Evolutionary conservation across 495 filamentous ascomycete genomes (phyloP), one percentile per base, ranked within the genome.

Genomic region (Hyaloscypha variabilis): DNA sequence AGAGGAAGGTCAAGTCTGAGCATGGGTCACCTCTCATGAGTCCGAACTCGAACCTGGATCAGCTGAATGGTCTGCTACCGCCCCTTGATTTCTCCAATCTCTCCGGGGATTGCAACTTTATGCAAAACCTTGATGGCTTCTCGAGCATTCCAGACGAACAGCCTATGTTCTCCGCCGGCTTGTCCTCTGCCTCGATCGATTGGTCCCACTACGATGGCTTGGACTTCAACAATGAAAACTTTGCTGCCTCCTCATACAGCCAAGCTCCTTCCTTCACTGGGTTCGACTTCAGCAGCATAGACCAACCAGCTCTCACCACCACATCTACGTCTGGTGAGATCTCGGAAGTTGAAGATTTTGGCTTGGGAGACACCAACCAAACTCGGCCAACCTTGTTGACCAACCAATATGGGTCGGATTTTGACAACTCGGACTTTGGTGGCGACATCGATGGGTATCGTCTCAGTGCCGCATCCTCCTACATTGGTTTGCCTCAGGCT

Each of bases 251-350:
- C 13, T 86, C 82, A 58, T 91, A 87, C 72, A 91, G 87, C 69
- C 90, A 91, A 70, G 77, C 88, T 28, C 88, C 87, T 28, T 89
- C 88, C 53, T 91, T 88, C 72, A 81, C 85, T 51, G 86, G 86
- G 60, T 89, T 88, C 68, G 88, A 91, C 65, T 89, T 83, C 66
- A 75, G 72, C 53, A 80, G 79, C 64, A 76, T 79, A 25, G 82
- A 82, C 62, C 81, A 82, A 55, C 78, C 84, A 55, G 85, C 82
- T 6, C 77, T 87, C 62, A 81, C 79, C 17, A 75, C 84, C 8
- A 89, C 88, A 2, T 91, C 89, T 3, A 92, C 88, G 10, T 92
- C 90, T 2, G 90, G 90, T 31, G 89, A 92, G 65, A 85, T 90
- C 30, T 92, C 90, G 17, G 90, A 92, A 74, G 85, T 85, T 17